Base-by-base conservation (phyloP, 1,284 basidiomycete genomes). In the Heterobasidion occidentale region DNA sequence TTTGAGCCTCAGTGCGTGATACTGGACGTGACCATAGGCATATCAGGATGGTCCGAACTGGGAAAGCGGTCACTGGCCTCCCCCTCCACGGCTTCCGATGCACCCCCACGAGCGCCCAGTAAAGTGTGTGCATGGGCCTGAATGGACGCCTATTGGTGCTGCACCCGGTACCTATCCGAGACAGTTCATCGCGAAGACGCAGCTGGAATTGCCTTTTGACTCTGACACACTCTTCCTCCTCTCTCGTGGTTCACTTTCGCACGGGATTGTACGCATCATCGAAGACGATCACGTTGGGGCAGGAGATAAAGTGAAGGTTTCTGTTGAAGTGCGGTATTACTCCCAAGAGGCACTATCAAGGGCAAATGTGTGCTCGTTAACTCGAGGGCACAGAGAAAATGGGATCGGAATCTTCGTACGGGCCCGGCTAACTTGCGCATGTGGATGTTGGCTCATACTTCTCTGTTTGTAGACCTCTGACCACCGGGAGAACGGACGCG, bases 391-490 rank as follows among this genome's bases (percentile, higher is more conserved):
- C 19, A 57, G 51, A 27, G 58, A 60, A 47, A 61, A 63, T 17
- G 67, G 67, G 35, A 61, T 68, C 20, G 70, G 66, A 2, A 65
- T 71, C 55, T 67, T 66, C 38, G 68, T 67, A 51, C 38, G 38
- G 38, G n/a, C 11, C n/a, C n/a, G 4, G 38, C 38, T 42, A 2
- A 4, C n/a, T 12, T 6, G 38, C n/a, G 7, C 3, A 8, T 42
- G 38, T 42, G 38, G n/a, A 42, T 5, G 38, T 12, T 12, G 38
- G 12, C n/a, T 42, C n/a, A n/a, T 12, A 42, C 12, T n/a, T 4
- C n/a, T n/a, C 38, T 12, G 11, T 42, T 42, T 42, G 12, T 42
- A 42, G 38, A 42, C 38, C 11, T 3, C 38, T n/a, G 38, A 42
- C 11, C 38, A 42, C n/a, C 3, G 38, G n/a, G 38, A n/a, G 2